Base-by-base conservation (phyloP, 176 grass and related monocot genomes). In the Oryza glaberrima region DNA sequence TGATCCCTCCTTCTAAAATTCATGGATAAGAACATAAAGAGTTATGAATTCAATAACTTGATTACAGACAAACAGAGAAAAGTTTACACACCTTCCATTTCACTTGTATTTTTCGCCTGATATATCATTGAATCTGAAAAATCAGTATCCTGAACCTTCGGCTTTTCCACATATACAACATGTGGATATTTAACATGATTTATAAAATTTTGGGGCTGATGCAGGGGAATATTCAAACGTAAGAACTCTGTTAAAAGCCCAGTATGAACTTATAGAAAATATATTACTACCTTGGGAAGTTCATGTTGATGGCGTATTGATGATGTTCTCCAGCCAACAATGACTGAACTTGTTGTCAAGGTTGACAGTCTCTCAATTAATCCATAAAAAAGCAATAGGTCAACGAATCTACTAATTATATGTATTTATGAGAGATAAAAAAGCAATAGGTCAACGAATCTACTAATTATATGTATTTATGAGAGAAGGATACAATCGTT, bases 311-410 rank as follows among this genome's bases (percentile, higher is more conserved):
- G 78, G 46, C 88, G 93, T 65, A 96, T 99, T 46, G 96, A 99
- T 73, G 96, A 96, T 87, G 96, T 92, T 68, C 82, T 94, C 80
- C 93, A 86, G 80, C 96, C 96, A 92, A 99, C 96, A 58, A 96
- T 58, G 65, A 86, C 96, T 99, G 88, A 85, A 81, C 78, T 65
- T 69, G 60, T 52, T 81, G 93, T 96, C 81, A 94, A 98, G 93
- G 78, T 16, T 79, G 7, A 60, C 3, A 60, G 30, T 20, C 72
- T 80, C 46, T 51, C 47, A 87, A 66, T 72, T 70, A 81, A 78
- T 34, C 11, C 79, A 89, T 76, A 86, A 12, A 82, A 30, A 70
- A 67, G 38, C 6, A 40, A 40, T 6, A 40, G 38, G 38, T 40
- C 38, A 40, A 40, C 16, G 35, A 32, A 83, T 58, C 20, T 70